Evolutionary conservation across 495 filamentous ascomycete species (phyloP).

Genomic region (Neurospora sp.): DNA sequence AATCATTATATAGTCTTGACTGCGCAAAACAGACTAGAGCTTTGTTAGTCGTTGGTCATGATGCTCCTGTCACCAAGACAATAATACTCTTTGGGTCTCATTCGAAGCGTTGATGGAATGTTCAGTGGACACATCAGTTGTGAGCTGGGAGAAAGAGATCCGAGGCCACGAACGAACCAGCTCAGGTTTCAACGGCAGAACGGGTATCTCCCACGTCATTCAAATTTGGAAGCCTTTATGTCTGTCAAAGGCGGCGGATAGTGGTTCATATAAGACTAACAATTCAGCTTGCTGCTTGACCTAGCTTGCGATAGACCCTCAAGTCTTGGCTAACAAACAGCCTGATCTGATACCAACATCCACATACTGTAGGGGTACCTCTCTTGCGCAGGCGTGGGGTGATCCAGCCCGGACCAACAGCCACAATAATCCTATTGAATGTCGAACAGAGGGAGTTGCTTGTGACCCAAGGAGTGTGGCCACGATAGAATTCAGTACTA

Average conservation of each 20-base stretch:
- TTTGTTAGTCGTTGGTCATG: background rate
- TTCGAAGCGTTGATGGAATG: background rate
- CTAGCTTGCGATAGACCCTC: background rate
- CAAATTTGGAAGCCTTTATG: background rate
- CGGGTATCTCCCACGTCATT: background rate
- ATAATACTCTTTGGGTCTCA: background rate
- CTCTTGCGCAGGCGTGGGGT: background rate
- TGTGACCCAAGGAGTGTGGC: background rate
- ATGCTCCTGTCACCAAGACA: background rate
- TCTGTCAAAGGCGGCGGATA: background rate
- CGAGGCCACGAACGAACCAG: background rate
- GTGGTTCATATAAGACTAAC: background rate
- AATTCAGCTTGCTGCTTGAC: background rate
- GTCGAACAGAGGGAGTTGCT: background rate
- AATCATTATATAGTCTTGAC: background rate
- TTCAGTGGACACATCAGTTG: background rate
- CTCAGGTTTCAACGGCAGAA: background rate
- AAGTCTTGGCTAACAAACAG: background rate
- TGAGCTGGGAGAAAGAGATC: background rate
- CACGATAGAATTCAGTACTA: background rate
- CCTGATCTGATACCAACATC: background rate
- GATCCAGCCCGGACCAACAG: background rate
- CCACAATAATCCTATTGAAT: background rate
- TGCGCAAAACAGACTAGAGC: background rate
- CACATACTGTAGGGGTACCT: background rate